These are phyloP conservation scores for Pogostemon cablin DNA, from an alignment of 257 asterid species.

Conservation along the genomic window DNA sequence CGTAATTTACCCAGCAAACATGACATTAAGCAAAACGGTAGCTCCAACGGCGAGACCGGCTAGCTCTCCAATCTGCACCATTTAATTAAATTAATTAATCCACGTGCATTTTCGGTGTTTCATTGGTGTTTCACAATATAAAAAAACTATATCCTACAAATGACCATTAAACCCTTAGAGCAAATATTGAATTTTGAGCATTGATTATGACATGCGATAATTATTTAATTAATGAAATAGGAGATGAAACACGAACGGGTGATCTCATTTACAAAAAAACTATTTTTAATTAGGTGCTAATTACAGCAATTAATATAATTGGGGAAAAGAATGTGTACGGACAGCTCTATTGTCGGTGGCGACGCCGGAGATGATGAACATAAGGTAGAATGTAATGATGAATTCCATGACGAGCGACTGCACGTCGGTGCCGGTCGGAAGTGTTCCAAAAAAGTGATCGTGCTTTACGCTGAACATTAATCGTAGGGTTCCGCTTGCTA, in stretches of 20 bases:
- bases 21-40: conserved; percentile 77
- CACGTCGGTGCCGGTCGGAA: conserved; percentile 54
- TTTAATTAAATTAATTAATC: conserved; percentile 12
- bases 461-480: conserved; percentile 63
- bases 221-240: too few relatives aligned
- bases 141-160: too few relatives aligned
- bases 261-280: too few relatives aligned
- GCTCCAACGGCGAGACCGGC: conserved; percentile 95
- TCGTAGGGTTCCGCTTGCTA: conserved; percentile 81
- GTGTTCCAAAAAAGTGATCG: conserved; percentile 74
- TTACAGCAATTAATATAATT: not conserved
- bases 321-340: conserved; percentile 16
- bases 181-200: too few relatives aligned
- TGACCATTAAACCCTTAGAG: too few relatives aligned
- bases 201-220: too few relatives aligned
- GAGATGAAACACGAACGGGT: too few relatives aligned
- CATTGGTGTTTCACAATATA: too few relatives aligned
- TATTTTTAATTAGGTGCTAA: too few relatives aligned
- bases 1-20: conserved; percentile 76
- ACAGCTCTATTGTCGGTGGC: conserved; percentile 93
- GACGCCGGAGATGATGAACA: conserved; percentile 89
- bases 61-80: conserved; percentile 78
- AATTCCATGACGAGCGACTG: conserved; percentile 77
- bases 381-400: conserved; percentile 85
- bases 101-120: too few relatives aligned